Conservation (phyloP, 768 basidiomycete species). For the Calocera viscosa region DNA sequence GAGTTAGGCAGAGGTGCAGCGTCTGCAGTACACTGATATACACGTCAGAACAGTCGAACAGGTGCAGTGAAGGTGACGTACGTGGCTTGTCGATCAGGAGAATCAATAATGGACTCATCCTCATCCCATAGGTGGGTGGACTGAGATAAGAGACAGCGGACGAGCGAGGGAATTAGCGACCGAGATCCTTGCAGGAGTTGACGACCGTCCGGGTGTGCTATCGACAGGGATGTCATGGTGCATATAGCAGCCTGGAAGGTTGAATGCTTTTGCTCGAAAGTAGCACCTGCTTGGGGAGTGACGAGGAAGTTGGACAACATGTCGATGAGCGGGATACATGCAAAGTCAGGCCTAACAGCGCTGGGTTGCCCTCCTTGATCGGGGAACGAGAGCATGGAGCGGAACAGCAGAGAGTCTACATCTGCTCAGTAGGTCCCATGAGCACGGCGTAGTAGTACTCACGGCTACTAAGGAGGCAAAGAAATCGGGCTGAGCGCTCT, state of each 20-base stretch:
- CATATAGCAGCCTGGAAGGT: conserved; percentile 32
- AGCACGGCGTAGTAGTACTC: conserved; percentile 21
- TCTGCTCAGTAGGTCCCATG: background rate
- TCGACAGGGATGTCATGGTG: conserved; percentile 31
- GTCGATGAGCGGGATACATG: conserved; percentile 13
- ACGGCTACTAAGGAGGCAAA: conserved; percentile 47
- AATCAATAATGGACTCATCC: conserved; percentile 33
- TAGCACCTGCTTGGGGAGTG: conserved; percentile 5
- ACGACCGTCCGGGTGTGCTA: conserved; percentile 31
- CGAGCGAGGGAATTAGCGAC: conserved; percentile 51
- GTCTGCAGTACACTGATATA: conserved; percentile 37
- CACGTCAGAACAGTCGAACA: conserved; percentile 10
- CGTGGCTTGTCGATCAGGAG: conserved; percentile 30
- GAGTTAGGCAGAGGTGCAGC: conserved; percentile 41
- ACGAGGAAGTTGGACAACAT: conserved; percentile 13
- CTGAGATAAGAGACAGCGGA: conserved; percentile 42
- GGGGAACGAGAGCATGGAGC: conserved; percentile 33
- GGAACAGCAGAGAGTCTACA: conserved; percentile 26
- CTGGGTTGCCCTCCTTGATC: conserved; percentile 17
- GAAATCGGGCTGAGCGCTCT: conserved; percentile 35
- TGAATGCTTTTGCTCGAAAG: conserved; percentile 3
- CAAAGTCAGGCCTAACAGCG: background rate
- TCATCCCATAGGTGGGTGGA: conserved; percentile 57
- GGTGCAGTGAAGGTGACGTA: conserved; percentile 22
- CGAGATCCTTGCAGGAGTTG: conserved; percentile 36